phyloP scores from a whole-genome alignment of 768 basidiomycete species.

The Suillus sp. region DNA sequence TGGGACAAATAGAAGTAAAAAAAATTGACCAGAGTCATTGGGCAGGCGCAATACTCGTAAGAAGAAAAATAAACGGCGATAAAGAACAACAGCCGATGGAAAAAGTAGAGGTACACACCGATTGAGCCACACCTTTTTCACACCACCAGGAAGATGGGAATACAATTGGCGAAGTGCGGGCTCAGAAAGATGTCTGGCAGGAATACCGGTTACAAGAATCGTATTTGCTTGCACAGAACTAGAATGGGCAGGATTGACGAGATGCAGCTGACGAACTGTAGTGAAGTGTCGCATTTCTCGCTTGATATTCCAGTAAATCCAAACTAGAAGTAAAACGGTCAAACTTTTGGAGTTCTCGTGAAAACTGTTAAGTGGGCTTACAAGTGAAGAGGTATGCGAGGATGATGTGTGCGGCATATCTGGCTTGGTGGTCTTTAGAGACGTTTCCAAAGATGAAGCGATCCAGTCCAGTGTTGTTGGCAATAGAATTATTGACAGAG shows the following conservation, averaged over 20 bases:
- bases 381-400: constrained; percentile 78
- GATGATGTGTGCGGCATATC: constrained; percentile 81
- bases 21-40: not conserved
- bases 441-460: constrained; percentile 85
- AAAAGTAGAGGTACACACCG: constrained; percentile 44
- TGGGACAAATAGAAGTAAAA: not conserved
- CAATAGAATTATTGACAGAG: constrained; percentile 50
- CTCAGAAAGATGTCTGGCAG: constrained; percentile 73
- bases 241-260: constrained; percentile 74
- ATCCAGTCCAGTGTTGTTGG: constrained; percentile 58
- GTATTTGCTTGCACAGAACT: constrained; percentile 86
- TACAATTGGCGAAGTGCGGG: constrained; percentile 68
- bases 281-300: constrained; percentile 82
- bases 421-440: constrained; percentile 41
- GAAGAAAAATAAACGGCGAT: not conserved
- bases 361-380: constrained; percentile 39
- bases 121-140: constrained; percentile 91
- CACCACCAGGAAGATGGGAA: constrained; percentile 86
- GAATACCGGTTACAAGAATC: constrained; percentile 88
- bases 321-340: constrained; percentile 47
- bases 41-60: not conserved
- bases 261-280: constrained; percentile 75
- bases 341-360: constrained; percentile 3
- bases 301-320: constrained; percentile 84
- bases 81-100: not conserved